These are phyloP conservation scores for Ananas comosus DNA, from an alignment of 176 grass and related monocot species.

Conservation along the genomic window DNA sequence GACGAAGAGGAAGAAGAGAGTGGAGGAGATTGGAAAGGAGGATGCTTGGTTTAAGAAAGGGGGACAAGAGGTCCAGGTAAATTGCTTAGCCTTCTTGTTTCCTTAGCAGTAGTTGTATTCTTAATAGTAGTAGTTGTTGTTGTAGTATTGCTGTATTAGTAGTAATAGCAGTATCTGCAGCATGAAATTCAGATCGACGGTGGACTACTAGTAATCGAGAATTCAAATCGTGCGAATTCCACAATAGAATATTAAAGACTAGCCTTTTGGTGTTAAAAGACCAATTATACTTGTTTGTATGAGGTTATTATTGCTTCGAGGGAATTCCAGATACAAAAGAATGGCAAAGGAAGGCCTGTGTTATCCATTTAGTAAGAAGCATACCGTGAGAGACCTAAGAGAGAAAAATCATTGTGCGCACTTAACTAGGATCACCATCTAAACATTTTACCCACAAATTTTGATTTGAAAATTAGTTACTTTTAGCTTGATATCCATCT, in stretches of 20 bases:
- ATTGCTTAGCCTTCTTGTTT: background rate
- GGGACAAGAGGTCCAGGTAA: constrained; percentile 39
- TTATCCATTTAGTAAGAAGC: too few species aligned
- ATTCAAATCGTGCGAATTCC: too few species aligned
- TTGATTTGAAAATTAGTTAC: background rate
- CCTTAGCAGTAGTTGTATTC: background rate
- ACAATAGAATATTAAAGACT: too few species aligned
- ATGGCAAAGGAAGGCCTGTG: too few species aligned
- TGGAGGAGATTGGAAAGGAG: constrained; percentile 83
- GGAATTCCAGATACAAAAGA: too few species aligned
- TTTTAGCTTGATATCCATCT: background rate
- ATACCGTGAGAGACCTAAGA: too few species aligned
- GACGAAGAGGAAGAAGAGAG: constrained; percentile 58
- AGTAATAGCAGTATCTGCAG: background rate
- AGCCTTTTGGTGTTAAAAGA: too few species aligned
- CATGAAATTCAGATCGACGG: background rate
- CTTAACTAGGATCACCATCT: background rate
- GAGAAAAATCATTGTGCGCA: too few species aligned
- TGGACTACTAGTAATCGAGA: too few species aligned
- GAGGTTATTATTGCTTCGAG: too few species aligned
- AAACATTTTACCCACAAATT: background rate
- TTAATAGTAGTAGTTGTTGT: background rate
- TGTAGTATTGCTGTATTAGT: background rate
- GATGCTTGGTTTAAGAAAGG: constrained; percentile 82
- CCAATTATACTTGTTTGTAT: too few species aligned